Evolutionary conservation across 345 rosid species (phyloP).

Genomic region (Populus ilicifolia): DNA sequence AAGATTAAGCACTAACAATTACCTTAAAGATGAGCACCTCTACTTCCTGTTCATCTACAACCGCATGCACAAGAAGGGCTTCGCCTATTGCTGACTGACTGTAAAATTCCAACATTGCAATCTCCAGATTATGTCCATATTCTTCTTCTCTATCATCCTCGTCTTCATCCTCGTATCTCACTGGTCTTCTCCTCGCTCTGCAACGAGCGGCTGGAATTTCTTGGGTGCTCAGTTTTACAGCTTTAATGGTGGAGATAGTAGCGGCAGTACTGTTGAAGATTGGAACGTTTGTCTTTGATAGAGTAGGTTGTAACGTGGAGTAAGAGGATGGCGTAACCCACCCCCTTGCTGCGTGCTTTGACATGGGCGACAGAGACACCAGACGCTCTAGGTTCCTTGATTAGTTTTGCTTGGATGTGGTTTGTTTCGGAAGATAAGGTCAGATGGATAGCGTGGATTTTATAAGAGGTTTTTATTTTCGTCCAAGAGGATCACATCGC

Average conservation of each 20-base stretch:
- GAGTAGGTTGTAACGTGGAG: constrained; percentile 1
- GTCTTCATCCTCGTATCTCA: constrained; percentile 31
- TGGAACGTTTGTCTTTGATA: background rate
- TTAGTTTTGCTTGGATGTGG: background rate
- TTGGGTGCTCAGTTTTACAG: constrained; percentile 1
- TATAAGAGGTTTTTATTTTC: too few relatives aligned
- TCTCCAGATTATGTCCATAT: constrained; percentile 57
- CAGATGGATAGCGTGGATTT: background rate
- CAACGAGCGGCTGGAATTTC: constrained; percentile 13
- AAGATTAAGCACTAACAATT: background rate
- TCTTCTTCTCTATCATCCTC: constrained; percentile 25
- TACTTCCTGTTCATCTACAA: constrained; percentile 53
- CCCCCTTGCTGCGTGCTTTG: constrained; percentile 14
- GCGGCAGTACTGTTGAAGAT: background rate
- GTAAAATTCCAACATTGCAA: constrained; percentile 58
- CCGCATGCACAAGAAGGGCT: constrained; percentile 66
- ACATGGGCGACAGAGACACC: constrained; percentile 4
- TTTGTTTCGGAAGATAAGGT: background rate
- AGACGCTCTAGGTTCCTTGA: background rate
- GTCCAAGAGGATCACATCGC: too few relatives aligned
- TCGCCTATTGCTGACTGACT: constrained; percentile 56
- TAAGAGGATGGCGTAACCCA: constrained; percentile 4
- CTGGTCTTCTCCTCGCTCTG: constrained; percentile 42
- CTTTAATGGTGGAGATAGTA: background rate
- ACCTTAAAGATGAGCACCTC: constrained; percentile 77